Evolutionary conservation across 2,329 filamentous ascomycete species (phyloP), one percentile per base, ranked within the genome.

Genomic region (Fusarium graminum): DNA sequence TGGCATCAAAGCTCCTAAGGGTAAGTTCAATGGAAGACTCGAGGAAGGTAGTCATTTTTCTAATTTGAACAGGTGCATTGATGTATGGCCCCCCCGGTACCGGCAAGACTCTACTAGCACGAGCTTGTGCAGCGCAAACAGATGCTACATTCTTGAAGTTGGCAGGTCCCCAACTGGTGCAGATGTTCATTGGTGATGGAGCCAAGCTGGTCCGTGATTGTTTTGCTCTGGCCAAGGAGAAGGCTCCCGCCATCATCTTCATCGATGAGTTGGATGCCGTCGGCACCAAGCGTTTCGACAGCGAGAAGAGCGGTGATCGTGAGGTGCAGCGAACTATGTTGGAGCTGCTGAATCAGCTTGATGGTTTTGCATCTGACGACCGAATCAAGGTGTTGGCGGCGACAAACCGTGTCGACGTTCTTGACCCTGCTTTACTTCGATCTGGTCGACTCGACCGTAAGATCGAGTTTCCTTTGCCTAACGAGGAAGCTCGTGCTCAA

Each of bases 141-240:
- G 95, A 99, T 71, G 95, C 95, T 67, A 99, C 95, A 25, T 99
- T 99, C 85, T 89, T 99, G 76, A 99, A 99, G 81, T 91, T 99
- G 57, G 95, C 95, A 62, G 95, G 95, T 49, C 95, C 96, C 7
- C 95, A 99, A 81, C 88, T 99, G 38, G 95, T 99, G 29, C 95
- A 99, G 79, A 99, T 98, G 95, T 99, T 98, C 79, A 99, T 99
- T 39, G 95, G 95, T 78, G 96, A 99, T 72, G 95, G 95, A 74
- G 95, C 96, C 41, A 99, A 99, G 82, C 87, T 99, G 29, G 95
- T 99, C 40, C 92, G 95, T 59, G 95, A 99, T 82, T 97, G 93
- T 81, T 99, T 99, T 77, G 95, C 95, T 3, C 85, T 99, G 14
- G 95, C 95, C 52, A 99, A 99, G 80, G 95, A 99, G 81, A 99